These are phyloP conservation scores for Moricandia moricandioides DNA, from an alignment of 345 rosid species.

Conservation along the genomic window DNA sequence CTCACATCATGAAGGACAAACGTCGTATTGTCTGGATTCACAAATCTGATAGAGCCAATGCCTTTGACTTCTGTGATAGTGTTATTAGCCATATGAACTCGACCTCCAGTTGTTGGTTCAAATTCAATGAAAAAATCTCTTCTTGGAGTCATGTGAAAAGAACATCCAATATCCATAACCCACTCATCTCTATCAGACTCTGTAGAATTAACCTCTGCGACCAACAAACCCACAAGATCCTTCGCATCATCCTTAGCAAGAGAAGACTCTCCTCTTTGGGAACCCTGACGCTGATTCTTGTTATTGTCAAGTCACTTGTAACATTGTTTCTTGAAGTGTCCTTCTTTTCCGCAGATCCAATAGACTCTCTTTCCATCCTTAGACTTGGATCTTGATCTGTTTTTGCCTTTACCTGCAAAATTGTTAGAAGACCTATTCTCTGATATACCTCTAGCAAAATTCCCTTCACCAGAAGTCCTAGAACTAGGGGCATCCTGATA, in stretches of 20 bases:
- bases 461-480: neutral
- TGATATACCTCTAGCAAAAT: neutral
- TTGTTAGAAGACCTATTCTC: neutral
- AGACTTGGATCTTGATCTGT: neutral
- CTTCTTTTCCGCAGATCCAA: neutral
- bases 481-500: neutral
- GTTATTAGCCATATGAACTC: neutral
- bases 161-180: too few relatives aligned
- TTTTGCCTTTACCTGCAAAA: neutral
- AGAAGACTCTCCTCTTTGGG: neutral
- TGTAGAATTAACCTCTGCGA: neutral
- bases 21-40: too few relatives aligned
- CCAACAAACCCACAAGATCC: neutral
- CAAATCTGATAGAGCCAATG: too few relatives aligned
- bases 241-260: neutral
- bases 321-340: neutral
- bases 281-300: neutral
- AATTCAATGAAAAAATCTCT: too few relatives aligned
- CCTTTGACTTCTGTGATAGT: too few relatives aligned
- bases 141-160: too few relatives aligned
- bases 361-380: accelerated
- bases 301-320: neutral
- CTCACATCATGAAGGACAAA: neutral
- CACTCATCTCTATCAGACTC: too few relatives aligned
- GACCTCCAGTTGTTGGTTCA: too few relatives aligned